phyloP scores from a whole-genome alignment of 768 basidiomycete genomes.

The Amanita molliuscula region DNA sequence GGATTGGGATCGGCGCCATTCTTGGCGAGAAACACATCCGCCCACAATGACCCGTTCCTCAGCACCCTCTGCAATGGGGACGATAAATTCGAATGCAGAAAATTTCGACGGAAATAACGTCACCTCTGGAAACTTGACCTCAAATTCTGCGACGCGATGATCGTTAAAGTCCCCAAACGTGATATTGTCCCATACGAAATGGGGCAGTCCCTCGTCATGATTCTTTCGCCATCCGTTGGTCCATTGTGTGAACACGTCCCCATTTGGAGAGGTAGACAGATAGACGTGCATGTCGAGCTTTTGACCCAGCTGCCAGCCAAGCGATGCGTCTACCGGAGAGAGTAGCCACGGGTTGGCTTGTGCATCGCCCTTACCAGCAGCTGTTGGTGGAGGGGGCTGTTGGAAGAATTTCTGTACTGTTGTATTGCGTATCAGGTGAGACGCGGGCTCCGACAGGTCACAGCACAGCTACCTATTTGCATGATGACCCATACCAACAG shows the following conservation, averaged over 20 bases:
- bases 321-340: slow-evolving; percentile 43
- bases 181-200: slow-evolving; percentile 70
- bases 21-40: slow-evolving; percentile 67
- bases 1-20: slow-evolving; percentile 61
- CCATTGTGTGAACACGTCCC: slow-evolving; percentile 50
- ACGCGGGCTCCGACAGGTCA: not conserved
- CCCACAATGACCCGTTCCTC: slow-evolving; percentile 74
- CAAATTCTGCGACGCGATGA: slow-evolving; percentile 39
- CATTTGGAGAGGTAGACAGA: slow-evolving; percentile 55
- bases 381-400: slow-evolving; percentile 19
- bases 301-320: slow-evolving; percentile 53
- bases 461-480: slow-evolving; percentile 39
- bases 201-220: slow-evolving; percentile 43
- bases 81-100: slow-evolving; percentile 3
- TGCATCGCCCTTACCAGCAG: slow-evolving; percentile 2
- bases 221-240: slow-evolving; percentile 38
- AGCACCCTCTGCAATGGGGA: slow-evolving; percentile 49
- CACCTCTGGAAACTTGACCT: slow-evolving; percentile 63
- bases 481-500: slow-evolving; percentile 56
- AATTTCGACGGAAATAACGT: slow-evolving; percentile 9
- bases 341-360: slow-evolving; percentile 35
- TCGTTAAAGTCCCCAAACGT: slow-evolving; percentile 73
- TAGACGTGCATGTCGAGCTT: slow-evolving; percentile 63
- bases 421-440: slow-evolving; percentile 1
- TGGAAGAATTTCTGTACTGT: slow-evolving; percentile 38